A percentile compares a stretch with the other conserved stretches of the same genome.
phyloP scores from a whole-genome alignment of 2,329 filamentous ascomycete genomes.

The Fusarium kyushuense region DNA sequence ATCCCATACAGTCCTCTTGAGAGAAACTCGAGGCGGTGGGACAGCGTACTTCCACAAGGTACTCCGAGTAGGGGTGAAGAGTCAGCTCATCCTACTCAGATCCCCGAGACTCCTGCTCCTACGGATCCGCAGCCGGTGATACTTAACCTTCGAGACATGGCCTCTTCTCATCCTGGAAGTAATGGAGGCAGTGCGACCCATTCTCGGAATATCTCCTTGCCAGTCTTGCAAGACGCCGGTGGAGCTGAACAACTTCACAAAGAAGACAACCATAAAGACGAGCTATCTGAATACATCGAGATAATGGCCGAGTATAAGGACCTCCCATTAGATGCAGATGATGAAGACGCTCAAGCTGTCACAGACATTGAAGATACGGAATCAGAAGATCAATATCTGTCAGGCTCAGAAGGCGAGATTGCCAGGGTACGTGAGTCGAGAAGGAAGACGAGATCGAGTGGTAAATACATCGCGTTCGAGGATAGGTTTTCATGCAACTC shows the following conservation, averaged over 20 bases:
- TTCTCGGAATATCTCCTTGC: neutral
- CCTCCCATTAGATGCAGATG: conserved; percentile 66
- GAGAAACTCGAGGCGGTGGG: conserved; percentile 54
- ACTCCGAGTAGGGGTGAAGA: conserved; percentile 55
- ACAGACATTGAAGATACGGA: conserved; percentile 26
- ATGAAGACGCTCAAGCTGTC: conserved; percentile 57
- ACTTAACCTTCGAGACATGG: conserved; percentile 38
- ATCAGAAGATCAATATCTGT: conserved; percentile 28
- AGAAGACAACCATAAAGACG: conserved; percentile 56
- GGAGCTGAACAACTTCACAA: neutral
- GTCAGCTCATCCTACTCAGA: conserved; percentile 44
- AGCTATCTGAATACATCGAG: conserved; percentile 73
- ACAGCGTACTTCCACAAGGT: conserved; percentile 54
- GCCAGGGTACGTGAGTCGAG: conserved; percentile 33
- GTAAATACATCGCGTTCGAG: conserved; percentile 55
- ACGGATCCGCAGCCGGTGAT: conserved; percentile 46
- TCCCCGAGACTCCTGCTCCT: conserved; percentile 31
- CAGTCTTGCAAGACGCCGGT: neutral
- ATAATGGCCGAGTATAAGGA: conserved; percentile 71
- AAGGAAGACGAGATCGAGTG: conserved; percentile 35
- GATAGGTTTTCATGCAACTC: conserved; percentile 67
- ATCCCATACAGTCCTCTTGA: conserved; percentile 45
- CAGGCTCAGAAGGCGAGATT: conserved; percentile 44
- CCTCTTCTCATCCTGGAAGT: conserved; percentile 5
- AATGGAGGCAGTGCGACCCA: neutral